Percentiles rank a stretch among this genome's conserved stretches.
These are phyloP conservation scores for Clarireedia homoeocarpa DNA, from an alignment of 2,329 filamentous ascomycete genomes.

Conservation along the genomic window DNA sequence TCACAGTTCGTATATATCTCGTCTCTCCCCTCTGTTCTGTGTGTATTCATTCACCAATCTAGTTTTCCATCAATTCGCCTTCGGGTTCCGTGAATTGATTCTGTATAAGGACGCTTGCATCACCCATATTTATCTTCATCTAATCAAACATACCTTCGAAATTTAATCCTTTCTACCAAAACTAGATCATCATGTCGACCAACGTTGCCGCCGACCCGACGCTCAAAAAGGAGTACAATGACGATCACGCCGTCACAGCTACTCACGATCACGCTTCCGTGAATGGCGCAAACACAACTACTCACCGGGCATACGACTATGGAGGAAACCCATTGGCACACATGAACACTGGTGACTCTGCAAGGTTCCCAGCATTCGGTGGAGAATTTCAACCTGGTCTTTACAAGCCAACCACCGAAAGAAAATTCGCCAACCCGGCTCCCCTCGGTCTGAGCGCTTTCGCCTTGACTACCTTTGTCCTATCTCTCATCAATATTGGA, in stretches of 20 bases:
- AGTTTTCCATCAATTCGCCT: not conserved
- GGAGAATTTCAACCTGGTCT: constrained; percentile 53
- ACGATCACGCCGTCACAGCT: not conserved
- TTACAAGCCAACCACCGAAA: constrained; percentile 42
- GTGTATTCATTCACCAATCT: constrained; percentile 15
- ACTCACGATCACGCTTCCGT: constrained; percentile 16
- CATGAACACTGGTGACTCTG: constrained; percentile 35
- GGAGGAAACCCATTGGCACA: constrained; percentile 40
- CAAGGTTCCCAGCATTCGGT: constrained; percentile 45
- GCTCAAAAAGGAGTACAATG: constrained; percentile 19
- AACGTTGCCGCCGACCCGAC: constrained; percentile 15
- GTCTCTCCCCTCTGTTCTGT: constrained; percentile 7
- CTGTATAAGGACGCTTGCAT: not conserved
- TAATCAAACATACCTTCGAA: not conserved
- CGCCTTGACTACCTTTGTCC: constrained; percentile 54
- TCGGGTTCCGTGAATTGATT: not conserved
- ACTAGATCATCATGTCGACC: constrained; percentile 19
- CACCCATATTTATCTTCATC: not conserved
- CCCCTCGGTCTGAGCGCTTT: constrained; percentile 53
- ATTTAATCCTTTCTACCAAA: not conserved
- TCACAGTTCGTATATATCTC: no score
- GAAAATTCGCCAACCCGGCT: constrained; percentile 53
- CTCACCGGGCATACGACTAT: constrained; percentile 20
- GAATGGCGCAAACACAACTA: constrained; percentile 3
- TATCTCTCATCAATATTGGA: constrained; percentile 50